A percentile compares a stretch with the other conserved stretches of the same genome.
Conservation (phyloP, 2,329 filamentous ascomycete genomes). For the Ophiostoma australiae region DNA sequence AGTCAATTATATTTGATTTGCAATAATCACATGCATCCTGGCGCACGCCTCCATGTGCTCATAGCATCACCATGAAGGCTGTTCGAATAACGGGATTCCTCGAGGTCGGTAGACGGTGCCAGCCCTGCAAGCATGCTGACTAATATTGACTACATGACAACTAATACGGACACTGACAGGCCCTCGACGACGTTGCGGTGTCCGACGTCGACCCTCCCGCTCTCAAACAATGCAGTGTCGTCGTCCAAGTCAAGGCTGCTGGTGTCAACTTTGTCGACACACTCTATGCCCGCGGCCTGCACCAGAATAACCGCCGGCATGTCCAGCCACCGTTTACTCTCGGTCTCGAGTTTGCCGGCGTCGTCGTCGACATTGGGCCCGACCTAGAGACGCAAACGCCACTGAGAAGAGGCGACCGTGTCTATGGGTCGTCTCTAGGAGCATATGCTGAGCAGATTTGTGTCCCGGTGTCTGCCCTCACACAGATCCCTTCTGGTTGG, state of each 20-base stretch:
- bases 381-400: constrained; percentile 33
- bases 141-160: not conserved
- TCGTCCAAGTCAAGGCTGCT: constrained; percentile 44
- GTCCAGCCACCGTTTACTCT: constrained; percentile 54
- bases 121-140: not conserved
- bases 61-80: not conserved
- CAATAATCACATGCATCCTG: not conserved
- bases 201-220: not conserved
- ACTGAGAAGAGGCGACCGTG: not conserved
- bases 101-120: not conserved
- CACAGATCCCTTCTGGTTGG: constrained; percentile 44
- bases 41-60: not conserved
- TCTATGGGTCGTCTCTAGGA: not conserved
- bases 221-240: not conserved
- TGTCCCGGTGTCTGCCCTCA: constrained; percentile 32
- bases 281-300: constrained; percentile 53
- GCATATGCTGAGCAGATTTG: constrained; percentile 43
- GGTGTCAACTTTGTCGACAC: constrained; percentile 58
- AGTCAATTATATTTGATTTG: not conserved
- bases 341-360: constrained; percentile 57
- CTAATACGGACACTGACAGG: not conserved
- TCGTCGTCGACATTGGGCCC: constrained; percentile 40
- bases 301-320: constrained; percentile 56
- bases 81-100: not conserved
- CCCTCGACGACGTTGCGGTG: not conserved